These are phyloP conservation scores for Coffea humblotiana DNA, from an alignment of 305 asterid species.

Conservation along the genomic window DNA sequence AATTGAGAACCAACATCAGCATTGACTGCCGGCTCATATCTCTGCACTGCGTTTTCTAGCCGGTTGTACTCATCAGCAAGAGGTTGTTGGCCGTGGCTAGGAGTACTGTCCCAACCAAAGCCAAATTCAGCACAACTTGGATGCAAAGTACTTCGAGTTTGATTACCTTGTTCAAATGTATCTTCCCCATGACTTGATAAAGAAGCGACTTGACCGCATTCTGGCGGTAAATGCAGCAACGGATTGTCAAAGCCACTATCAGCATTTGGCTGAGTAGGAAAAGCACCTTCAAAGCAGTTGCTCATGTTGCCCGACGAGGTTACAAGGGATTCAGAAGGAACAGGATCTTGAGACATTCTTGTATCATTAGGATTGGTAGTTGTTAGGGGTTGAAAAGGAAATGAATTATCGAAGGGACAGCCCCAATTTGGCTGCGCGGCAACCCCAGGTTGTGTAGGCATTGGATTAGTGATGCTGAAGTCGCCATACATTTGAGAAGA, in stretches of 20 bases:
- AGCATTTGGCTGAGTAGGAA: slow-evolving; percentile 15
- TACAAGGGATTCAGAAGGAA: slow-evolving; percentile 24
- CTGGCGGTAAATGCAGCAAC: slow-evolving; percentile 33
- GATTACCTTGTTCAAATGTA: slow-evolving; percentile 33
- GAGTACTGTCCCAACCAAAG: slow-evolving; percentile 28
- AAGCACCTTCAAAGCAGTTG: not conserved
- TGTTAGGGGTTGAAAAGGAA: slow-evolving; percentile 30
- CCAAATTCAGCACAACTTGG: slow-evolving; percentile 31
- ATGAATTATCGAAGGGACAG: slow-evolving; percentile 17
- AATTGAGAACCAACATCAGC: slow-evolving; percentile 25
- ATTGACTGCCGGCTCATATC: slow-evolving; percentile 26
- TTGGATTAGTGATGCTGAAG: slow-evolving; percentile 16
- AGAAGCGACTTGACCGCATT: slow-evolving; percentile 20
- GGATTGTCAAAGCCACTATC: slow-evolving; percentile 27
- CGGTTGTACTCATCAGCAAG: slow-evolving; percentile 29
- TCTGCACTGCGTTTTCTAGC: slow-evolving; percentile 30
- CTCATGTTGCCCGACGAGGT: slow-evolving; percentile 20
- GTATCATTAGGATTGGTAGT: slow-evolving; percentile 25
- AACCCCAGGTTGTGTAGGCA: slow-evolving; percentile 18
- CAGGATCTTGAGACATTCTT: slow-evolving; percentile 22
- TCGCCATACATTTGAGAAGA: slow-evolving; percentile 32
- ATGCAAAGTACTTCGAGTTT: slow-evolving; percentile 28
- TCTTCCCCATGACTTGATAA: slow-evolving; percentile 21
- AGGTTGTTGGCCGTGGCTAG: slow-evolving; percentile 30
- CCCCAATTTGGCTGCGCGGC: slow-evolving; percentile 24